These are phyloP conservation scores for Ceratobasidium theobromae DNA, from an alignment of 1,284 basidiomycete species.

Conservation along the genomic window DNA sequence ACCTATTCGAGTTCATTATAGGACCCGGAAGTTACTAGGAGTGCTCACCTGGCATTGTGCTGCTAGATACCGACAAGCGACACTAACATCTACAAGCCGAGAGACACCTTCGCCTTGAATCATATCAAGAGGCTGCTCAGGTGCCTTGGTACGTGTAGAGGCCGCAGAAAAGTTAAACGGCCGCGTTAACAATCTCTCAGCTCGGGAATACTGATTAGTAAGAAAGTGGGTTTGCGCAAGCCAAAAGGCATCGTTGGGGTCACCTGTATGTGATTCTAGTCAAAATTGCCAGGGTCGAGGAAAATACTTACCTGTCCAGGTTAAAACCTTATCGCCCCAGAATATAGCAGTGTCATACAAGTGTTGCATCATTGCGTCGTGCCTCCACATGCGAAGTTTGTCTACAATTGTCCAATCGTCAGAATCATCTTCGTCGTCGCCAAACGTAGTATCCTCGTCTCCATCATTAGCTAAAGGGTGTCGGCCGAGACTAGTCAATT, in stretches of 20 bases:
- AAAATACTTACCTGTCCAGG: slow-evolving; percentile 80
- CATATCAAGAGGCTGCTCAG: slow-evolving; percentile 48
- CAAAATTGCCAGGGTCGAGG: neutral
- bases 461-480: slow-evolving; percentile 44
- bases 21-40: neutral
- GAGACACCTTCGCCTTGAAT: slow-evolving; percentile 40
- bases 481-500: slow-evolving; percentile 20
- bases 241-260: slow-evolving; percentile 98
- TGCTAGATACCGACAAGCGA: slow-evolving; percentile 90
- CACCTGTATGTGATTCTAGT: slow-evolving; percentile 53
- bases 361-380: slow-evolving; percentile 98
- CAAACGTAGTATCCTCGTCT: slow-evolving; percentile 45
- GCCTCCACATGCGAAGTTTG: slow-evolving; percentile 94
- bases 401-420: slow-evolving; percentile 79
- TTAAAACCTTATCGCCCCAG: slow-evolving; percentile 96
- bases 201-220: slow-evolving; percentile 91
- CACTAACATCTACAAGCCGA: slow-evolving; percentile 83
- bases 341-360: slow-evolving; percentile 96
- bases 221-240: slow-evolving; percentile 96
- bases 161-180: slow-evolving; percentile 60
- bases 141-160: slow-evolving; percentile 53
- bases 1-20: slow-evolving; percentile 49
- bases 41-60: slow-evolving; percentile 81
- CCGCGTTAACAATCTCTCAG: slow-evolving; percentile 85
- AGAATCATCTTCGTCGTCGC: slow-evolving; percentile 55